Evolutionary conservation across 2,329 filamentous ascomycete genomes (phyloP), one percentile per base, ranked within the genome.

Genomic region (Ilyonectria sp.): DNA sequence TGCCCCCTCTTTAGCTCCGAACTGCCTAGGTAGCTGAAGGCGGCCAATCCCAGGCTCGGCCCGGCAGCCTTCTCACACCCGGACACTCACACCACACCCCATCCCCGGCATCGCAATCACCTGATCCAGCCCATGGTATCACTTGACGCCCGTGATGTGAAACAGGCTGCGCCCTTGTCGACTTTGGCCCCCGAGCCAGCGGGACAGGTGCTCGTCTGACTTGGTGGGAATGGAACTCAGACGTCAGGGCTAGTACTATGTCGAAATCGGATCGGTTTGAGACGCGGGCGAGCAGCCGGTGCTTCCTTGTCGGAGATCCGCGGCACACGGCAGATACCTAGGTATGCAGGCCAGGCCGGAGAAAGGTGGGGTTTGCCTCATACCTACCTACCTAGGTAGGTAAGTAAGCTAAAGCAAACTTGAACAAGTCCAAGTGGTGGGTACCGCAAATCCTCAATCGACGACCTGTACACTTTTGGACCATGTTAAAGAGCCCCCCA

Each of bases 141-240:
- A 69, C 67, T 69, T 69, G 67, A 69, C 67, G 55, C 63, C 50
- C 55, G 40, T 31, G 33, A 60, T 40, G 63, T 69, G 67, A 66
- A 66, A 69, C 67, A 66, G 63, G 67, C 46, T 69, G 67, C 59
- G 67, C 55, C 67, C 54, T 54, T 57, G 26, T 47, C 44, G 47
- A 57, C 17, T 33, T 44, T 63, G 53, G 26, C 44, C 53, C 50
- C 37, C 29, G 26, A 10, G 47, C 57, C 43, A 43, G 63, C 63
- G 49, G 33, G 26, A 23, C 37, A n/a, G 40, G 50, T 40, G 52
- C 52, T 56, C 53, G 37, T 26, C 26, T 63, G 47, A 49, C 53
- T 35, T 50, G 33, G 29, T 33, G n/a, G 35, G 47, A 57, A 46
- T 37, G 53, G 46, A 50, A 35, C 46, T 13, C 37, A 26, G 59